Conservation (phyloP, 2,329 filamentous ascomycete species). For the Xylariomycetidae sp. region DNA sequence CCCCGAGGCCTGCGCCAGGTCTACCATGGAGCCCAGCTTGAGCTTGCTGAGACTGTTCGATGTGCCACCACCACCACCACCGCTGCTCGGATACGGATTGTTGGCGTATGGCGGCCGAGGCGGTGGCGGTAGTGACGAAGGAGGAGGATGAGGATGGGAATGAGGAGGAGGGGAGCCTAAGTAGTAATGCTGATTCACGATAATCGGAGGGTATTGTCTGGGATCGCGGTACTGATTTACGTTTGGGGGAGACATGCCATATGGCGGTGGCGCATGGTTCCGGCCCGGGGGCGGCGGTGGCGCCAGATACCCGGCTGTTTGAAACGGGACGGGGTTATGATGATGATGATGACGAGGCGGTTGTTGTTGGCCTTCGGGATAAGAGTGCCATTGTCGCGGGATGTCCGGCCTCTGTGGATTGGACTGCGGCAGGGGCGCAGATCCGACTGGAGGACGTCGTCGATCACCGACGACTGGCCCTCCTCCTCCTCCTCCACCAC, state of each 20-base stretch:
- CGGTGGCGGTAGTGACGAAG: no score
- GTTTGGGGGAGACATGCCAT: slow-evolving; percentile 15
- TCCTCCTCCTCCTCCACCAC: no score
- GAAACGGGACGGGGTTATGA: slow-evolving; percentile 18
- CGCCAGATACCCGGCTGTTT: slow-evolving; percentile 11
- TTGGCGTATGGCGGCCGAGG: no score
- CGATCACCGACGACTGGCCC: no score
- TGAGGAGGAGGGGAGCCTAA: slow-evolving; percentile 24
- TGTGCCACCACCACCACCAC: no score
- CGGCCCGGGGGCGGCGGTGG: slow-evolving; percentile 12
- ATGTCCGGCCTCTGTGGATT: no score
- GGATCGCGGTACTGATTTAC: slow-evolving; percentile 21
- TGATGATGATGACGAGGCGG: slow-evolving; percentile 17
- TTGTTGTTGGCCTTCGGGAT: slow-evolving; percentile 4
- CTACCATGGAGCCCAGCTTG: slow-evolving; percentile 35
- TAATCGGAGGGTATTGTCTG: slow-evolving; percentile 33
- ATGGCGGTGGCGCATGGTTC: slow-evolving; percentile 12
- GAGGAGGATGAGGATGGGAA: no score
- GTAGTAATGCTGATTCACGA: slow-evolving; percentile 52
- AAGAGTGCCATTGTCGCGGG: no score
- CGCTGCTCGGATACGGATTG: slow-evolving; percentile 13
- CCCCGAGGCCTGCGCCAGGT: slow-evolving; percentile 38
- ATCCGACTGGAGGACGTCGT: no score
- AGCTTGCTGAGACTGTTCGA: slow-evolving; percentile 27
- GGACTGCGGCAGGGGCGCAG: no score